phyloP scores from a whole-genome alignment of 352 stramenopile species.

The Globisporangium spinosum region DNA sequence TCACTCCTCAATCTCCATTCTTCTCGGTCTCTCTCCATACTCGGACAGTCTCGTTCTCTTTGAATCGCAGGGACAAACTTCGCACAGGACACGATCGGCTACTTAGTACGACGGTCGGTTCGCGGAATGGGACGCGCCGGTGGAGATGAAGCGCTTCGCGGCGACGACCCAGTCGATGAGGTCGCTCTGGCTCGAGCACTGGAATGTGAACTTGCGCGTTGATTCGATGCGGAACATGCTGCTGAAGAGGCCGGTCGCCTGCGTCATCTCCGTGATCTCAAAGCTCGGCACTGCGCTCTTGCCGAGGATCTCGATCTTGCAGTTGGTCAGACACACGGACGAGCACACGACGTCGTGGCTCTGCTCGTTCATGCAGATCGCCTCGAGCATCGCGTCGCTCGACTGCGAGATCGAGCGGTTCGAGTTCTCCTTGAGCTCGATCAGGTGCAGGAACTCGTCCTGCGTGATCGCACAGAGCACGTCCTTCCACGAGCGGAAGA shows the following conservation, averaged over 20 bases:
- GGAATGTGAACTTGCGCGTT: slow-evolving; percentile 72
- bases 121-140: slow-evolving; percentile 35
- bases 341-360: slow-evolving; percentile 43
- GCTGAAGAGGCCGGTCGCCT: slow-evolving; percentile 51
- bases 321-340: slow-evolving; percentile 61
- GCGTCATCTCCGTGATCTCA: slow-evolving; percentile 62
- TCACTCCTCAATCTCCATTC: not conserved
- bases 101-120: slow-evolving; percentile 8
- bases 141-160: slow-evolving; percentile 63
- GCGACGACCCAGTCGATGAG: slow-evolving; percentile 82
- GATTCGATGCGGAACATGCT: slow-evolving; percentile 61
- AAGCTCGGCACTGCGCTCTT: slow-evolving; percentile 64
- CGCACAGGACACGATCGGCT: not conserved
- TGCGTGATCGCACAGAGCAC: slow-evolving; percentile 77
- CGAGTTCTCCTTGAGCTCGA: slow-evolving; percentile 68
- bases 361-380: slow-evolving; percentile 50
- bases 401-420: slow-evolving; percentile 51
- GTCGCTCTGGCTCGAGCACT: slow-evolving; percentile 74
- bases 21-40: not conserved
- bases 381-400: slow-evolving; percentile 53
- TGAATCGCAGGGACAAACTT: not conserved
- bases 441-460: slow-evolving; percentile 65
- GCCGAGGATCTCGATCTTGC: slow-evolving; percentile 71
- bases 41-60: not conserved
- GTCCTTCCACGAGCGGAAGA: slow-evolving; percentile 77